Evolutionary conservation across 73 alveolate species (phyloP).

Genomic region (Tetrahymena thermophila): DNA sequence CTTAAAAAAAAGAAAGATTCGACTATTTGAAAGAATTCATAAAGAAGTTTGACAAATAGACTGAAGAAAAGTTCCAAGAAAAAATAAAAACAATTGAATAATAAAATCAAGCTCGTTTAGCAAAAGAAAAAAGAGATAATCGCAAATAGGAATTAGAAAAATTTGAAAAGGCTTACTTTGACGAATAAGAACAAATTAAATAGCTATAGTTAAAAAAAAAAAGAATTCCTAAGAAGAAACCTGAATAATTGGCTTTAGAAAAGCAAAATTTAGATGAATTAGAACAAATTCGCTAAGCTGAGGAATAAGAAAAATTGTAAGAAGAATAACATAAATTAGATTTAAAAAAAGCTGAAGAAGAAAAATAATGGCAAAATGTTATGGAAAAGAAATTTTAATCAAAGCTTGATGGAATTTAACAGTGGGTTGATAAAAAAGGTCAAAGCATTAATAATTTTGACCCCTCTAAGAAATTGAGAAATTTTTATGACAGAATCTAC

Average conservation of each 20-base stretch:
- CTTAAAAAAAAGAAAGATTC: background rate
- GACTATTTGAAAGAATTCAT: background rate
- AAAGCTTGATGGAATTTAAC: background rate
- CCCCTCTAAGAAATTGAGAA: background rate
- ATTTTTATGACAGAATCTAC: background rate
- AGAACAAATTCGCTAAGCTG: background rate
- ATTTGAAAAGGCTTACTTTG: background rate
- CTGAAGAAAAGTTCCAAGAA: background rate
- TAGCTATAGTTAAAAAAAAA: background rate
- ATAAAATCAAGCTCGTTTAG: background rate
- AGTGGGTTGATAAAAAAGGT: background rate
- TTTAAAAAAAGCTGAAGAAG: background rate
- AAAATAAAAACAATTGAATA: background rate
- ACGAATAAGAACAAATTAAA: background rate
- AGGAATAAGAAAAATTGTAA: background rate
- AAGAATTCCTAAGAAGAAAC: background rate
- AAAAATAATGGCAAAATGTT: background rate
- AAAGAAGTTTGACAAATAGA: background rate
- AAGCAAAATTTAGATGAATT: background rate
- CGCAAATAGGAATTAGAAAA: background rate
- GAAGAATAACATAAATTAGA: background rate
- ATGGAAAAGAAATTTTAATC: background rate
- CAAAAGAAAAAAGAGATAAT: background rate
- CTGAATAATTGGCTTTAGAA: background rate
- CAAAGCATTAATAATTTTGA: background rate